Base-by-base conservation (phyloP, 202 grass and related monocot genomes). In the Eragrostis tef region DNA sequence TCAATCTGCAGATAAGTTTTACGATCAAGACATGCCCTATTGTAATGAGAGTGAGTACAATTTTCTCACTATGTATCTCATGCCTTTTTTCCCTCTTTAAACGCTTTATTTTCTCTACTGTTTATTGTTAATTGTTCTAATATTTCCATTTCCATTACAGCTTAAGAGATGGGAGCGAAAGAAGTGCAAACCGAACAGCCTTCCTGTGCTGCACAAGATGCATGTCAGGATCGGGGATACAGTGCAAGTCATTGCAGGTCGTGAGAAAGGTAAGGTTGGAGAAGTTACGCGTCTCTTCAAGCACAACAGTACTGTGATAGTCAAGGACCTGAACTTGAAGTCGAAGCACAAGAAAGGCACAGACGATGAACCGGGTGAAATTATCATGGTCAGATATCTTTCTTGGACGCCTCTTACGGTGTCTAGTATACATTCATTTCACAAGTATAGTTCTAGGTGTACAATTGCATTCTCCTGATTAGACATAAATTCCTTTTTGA, bases 261-360 rank as follows among this genome's bases (percentile, higher is more conserved):
- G 87, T 89, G 96, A 96, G 67, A 96, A 99, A 81, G 96, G 92
- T 69, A 99, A 99, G 86, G 83, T 90, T 65, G 93, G 96, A 49
- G 93, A 99, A 84, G 83, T 99, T 34, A 87, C 52, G 44, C 76
- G 64, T 7, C 64, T 95, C 49, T 95, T 83, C 77, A 95, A 89
- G 78, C 93, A 99, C 81, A 99, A 96, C 81, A 99, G 90, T 71
- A 99, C 93, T 73, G 93, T 99, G 45, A 87, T 92, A 24, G 86
- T 96, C 54, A 90, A 93, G 87, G 93, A 90, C 68, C 79, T 96
- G 90, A 99, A 99, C 80, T 81, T 99, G 81, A 99, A 99, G 80
- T 95, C 93, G 0, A 99, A 99, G 74, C 96, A 99, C 86, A 93
- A 93, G 85, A 99, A 99, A 86, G 89, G 92, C 45, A 88, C 83